Percentiles rank a stretch among this genome's conserved stretches.
These are phyloP conservation scores for Rhododendron ferrugineum DNA, from an alignment of 148 eudicot genomes.

Conservation along the genomic window DNA sequence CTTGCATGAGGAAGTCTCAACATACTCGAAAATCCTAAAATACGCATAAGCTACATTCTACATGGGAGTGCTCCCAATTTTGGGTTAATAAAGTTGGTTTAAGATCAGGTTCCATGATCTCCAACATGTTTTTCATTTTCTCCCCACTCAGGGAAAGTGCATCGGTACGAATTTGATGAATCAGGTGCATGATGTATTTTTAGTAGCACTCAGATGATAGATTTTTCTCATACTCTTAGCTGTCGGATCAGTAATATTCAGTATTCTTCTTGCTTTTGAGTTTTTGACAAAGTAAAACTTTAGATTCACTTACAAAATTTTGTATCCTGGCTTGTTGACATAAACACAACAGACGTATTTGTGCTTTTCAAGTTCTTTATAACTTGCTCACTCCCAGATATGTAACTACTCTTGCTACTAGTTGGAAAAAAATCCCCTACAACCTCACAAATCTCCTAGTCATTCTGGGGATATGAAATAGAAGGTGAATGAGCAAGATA, in stretches of 20 bases:
- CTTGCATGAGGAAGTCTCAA: not conserved
- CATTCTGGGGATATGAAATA: not conserved
- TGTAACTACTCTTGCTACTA: not conserved
- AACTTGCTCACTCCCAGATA: not conserved
- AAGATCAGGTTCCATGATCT: not conserved
- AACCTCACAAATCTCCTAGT: not conserved
- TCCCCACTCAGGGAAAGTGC: not conserved
- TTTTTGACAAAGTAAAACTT: not conserved
- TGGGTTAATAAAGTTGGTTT: not conserved
- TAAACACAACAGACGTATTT: not conserved
- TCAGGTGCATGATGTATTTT: not conserved
- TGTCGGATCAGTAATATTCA: not conserved
- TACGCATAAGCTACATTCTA: not conserved
- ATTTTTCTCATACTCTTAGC: not conserved
- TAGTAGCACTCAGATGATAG: not conserved
- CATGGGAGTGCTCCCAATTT: not conserved
- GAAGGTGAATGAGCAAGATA: not conserved
- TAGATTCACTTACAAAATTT: not conserved
- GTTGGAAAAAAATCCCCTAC: not conserved
- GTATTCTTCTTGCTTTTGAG: not conserved
- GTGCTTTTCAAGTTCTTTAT: not conserved
- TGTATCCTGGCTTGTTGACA: not conserved
- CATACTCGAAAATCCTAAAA: not conserved
- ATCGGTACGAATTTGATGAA: not conserved
- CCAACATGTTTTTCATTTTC: not conserved